Evolutionary conservation across 2,329 filamentous ascomycete species (phyloP), one percentile per base, ranked within the genome.

Genomic region (Claviceps africana): DNA sequence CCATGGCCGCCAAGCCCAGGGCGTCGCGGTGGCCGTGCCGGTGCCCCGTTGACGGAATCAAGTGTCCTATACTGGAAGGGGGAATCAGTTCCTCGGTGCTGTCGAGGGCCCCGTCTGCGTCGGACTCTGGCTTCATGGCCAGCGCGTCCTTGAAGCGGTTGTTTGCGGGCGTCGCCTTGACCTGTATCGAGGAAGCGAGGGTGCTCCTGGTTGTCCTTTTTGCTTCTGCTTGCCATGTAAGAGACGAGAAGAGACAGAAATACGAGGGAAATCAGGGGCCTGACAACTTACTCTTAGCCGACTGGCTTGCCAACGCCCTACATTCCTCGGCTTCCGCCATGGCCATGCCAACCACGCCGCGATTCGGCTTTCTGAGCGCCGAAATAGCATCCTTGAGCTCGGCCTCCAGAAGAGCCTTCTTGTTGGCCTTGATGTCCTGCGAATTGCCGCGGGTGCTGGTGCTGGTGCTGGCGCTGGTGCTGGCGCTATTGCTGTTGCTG

Each of bases 351-450:
- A 83, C 84, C 42, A 85, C 72, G 22, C 79, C 76, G 46, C 87
- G 78, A 60, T 91, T 89, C 1, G 87, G 87, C 65, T 83, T 88
- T 63, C 85, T 83, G 43, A 91, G 65, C 10, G 82, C 77, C 6
- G 78, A 78, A 48, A 93, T 90, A 9, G 87, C 87, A 54, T 87
- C 79, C 57, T 81, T 79, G 35, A 91, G 67, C 60, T 89, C 83
- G 30, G 82, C 79, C 47, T 88, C 81, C 2, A 88, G 75, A 22
- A 77, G 67, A 2, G 81, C 82, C 61, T 84, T 83, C 64, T 80
- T 85, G 59, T 72, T 79, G 33, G 78, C 73, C 65, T 79, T 86
- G 1, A 70, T 64, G 52, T 82, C 78, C 2, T 74, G 74, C 31
- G 73, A 65, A 37, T 70, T 74, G 30, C 72, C 73, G 56, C 72